Conservation (phyloP, 306 rosid genomes). For the Pterocarpus macrocarpus region DNA sequence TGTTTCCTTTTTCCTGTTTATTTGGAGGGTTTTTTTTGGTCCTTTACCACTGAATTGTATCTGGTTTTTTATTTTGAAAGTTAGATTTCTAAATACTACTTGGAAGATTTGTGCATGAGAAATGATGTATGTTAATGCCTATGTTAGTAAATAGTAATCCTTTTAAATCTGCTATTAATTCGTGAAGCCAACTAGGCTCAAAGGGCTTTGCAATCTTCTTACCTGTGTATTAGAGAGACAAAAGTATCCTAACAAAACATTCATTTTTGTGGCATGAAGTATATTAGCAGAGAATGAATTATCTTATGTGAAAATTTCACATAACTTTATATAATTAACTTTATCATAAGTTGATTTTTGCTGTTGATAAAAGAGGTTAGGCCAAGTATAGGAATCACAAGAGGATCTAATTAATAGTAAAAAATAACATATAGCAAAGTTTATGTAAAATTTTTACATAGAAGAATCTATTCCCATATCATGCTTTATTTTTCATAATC, state of each 20-base stretch:
- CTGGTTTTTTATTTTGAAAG: conserved; percentile 29
- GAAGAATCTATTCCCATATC: no score
- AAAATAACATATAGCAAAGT: no score
- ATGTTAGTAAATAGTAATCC: background rate
- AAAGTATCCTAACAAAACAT: conserved; percentile 54
- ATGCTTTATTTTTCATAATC: conserved; percentile 19
- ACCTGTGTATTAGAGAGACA: no score
- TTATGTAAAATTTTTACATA: no score
- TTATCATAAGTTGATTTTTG: no score
- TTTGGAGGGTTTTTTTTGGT: conserved; percentile 66
- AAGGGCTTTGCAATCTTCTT: no score
- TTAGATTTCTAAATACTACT: conserved; percentile 21
- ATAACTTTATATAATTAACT: no score
- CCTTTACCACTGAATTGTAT: conserved; percentile 68
- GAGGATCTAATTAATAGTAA: no score
- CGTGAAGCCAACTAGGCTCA: conserved; percentile 43
- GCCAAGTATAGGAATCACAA: no score
- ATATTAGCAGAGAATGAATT: background rate
- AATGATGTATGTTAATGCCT: conserved; percentile 14
- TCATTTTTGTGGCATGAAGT: conserved; percentile 63
- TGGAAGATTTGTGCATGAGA: conserved; percentile 28
- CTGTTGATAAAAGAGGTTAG: no score
- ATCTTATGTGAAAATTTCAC: no score
- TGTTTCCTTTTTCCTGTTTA: conserved; percentile 25
- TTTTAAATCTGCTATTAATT: conserved; percentile 6